Evolutionary conservation across 2,329 filamentous ascomycete species (phyloP).

Genomic region (Cordyceps tenuipes): DNA sequence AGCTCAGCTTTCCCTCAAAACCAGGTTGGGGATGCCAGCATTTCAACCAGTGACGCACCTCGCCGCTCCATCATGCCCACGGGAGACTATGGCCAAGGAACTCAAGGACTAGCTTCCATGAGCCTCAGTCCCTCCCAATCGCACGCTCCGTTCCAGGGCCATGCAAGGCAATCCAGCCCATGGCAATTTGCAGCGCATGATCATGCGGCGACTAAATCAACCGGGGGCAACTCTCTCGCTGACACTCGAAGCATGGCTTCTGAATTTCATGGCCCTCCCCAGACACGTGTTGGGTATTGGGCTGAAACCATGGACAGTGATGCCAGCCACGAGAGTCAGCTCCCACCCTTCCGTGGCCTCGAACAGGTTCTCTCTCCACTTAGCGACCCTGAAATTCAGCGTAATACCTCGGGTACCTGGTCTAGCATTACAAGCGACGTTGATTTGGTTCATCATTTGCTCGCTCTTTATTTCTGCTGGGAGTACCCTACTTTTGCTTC

Average conservation of each 20-base stretch:
- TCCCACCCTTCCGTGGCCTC: slow-evolving; percentile 30
- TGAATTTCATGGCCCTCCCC: slow-evolving; percentile 30
- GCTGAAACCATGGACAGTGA: slow-evolving; percentile 34
- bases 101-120: slow-evolving; percentile 22
- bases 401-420: slow-evolving; percentile 40
- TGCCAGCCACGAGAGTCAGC: slow-evolving; percentile 21
- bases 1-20: slow-evolving; percentile 20
- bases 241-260: slow-evolving; percentile 39
- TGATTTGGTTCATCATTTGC: slow-evolving; percentile 52
- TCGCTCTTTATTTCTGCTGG: slow-evolving; percentile 66
- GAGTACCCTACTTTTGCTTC: slow-evolving; percentile 68
- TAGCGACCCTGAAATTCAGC: slow-evolving; percentile 34
- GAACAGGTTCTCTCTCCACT: slow-evolving; percentile 42
- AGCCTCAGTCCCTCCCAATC: slow-evolving; percentile 22
- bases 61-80: slow-evolving; percentile 19
- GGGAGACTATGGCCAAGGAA: slow-evolving; percentile 16
- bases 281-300: slow-evolving; percentile 43
- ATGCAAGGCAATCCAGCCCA: slow-evolving; percentile 36
- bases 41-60: slow-evolving; percentile 5
- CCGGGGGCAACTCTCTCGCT: slow-evolving; percentile 38
- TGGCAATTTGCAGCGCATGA: slow-evolving; percentile 42
- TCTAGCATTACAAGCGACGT: slow-evolving; percentile 52
- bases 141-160: slow-evolving; percentile 23
- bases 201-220: slow-evolving; percentile 32
- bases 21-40: slow-evolving; percentile 13